Evolutionary conservation across 2,329 filamentous ascomycete genomes (phyloP), one percentile per base, ranked within the genome.

Genomic region (Monilinia vaccinii-corymbosi): DNA sequence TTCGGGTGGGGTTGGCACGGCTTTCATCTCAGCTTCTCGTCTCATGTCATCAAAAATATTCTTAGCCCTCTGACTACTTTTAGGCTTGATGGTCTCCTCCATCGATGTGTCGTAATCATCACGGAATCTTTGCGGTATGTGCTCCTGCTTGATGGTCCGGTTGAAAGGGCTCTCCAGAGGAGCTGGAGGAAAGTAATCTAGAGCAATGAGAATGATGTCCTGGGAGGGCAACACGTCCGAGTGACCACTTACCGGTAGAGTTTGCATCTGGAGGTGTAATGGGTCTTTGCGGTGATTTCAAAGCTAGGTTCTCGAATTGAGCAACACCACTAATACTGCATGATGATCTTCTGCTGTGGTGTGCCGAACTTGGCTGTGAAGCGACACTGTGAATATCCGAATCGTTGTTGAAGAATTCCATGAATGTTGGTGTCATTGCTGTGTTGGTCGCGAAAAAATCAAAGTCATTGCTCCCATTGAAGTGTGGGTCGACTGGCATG

Each of bases 181-280:
- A 32, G 87, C 89, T 49, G 85, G 81, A 60, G 86, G 86, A 65
- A 83, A 82, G 67, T 83, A 86, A 65, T 76, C 85, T 85, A 65
- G 75, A 47, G 69, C 16, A 40, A 49, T 70, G 56, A 69, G 66
- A 48, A 51, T 25, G 46, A n/a, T n/a, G 13, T 56, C 23, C 56
- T n/a, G n/a, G n/a, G n/a, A n/a, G n/a, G n/a, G n/a, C 16, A n/a
- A 18, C 25, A 46, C n/a, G 4, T 13, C 14, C 2, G 18, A 18
- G 25, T 21, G 10, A 28, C 14, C 2, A 72, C 83, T 75, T 76
- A 88, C 86, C 77, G 67, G 76, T 75, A 69, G 74, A 78, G 73
- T 81, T 81, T 73, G 86, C 82, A 65, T 78, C 79, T 64, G 78
- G 79, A 60, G 86, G 87, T 60, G 86, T 90, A 60, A 78, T 76